Evolutionary conservation across 805 yeast genomes (phyloP), one percentile per base, ranked within the genome.

Genomic region (Isabelozyma gotoi): DNA sequence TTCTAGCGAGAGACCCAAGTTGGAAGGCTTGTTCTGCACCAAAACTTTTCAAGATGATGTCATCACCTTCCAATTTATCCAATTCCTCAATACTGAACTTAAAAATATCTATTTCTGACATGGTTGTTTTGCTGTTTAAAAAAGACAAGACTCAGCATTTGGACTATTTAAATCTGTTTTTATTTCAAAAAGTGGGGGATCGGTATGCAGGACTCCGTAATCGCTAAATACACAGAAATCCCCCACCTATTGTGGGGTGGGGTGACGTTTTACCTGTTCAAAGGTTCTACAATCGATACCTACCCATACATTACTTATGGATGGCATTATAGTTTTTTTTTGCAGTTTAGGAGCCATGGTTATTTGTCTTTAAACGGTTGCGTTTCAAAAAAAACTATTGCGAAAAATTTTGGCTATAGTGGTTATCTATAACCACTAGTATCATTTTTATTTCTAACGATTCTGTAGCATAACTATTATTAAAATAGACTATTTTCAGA

Each of bases 1-100:
- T 56, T 39, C 78, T 59, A 6, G 77, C 74, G 20, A 63, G 55
- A 3, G 41, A 36, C 6, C 84, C 84, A 12, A 80, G 51, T 36
- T 67, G 56, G 71, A 77, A 78, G 1, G 80, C 81, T 20, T 60
- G 55, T 14, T 64, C 69, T 36, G 61, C 50, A 42, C 66, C 51
- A 51, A 69, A 67, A 20, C 45, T 38, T 7, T 56, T 52, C 37
- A 69, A 58, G 5, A 19, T 33, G 10, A 57, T 49, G 14, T 40
- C 44, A 5, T 48, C 49, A 12, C 47, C 45, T 45, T 63, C 69
- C 7, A 62, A 51, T 19, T 56, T 45, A 11, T 48, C 56, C 36
- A 60, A 52, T 38, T 52, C 34, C 8, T 49, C 51, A 20, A 56
- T 10, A n/a, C 8, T 24, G 10, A 24, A 24, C 12, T 24, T 24